Evolutionary conservation across 345 rosid genomes (phyloP), one percentile per base, ranked within the genome.

Genomic region (Arabidopsis arenosa): DNA sequence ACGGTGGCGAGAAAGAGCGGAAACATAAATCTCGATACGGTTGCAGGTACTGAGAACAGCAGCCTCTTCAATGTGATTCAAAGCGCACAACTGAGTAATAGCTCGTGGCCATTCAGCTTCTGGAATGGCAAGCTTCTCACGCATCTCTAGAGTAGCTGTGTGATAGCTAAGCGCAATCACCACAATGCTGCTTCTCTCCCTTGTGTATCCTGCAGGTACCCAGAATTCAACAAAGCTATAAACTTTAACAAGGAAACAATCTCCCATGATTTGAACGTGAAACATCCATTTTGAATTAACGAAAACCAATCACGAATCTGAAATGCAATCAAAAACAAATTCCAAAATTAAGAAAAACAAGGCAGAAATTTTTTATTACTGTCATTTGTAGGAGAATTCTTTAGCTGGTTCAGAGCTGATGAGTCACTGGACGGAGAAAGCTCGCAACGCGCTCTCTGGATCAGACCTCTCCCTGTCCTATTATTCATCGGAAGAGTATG

Each of bases 41-140:
- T 89, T 87, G 73, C 93, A 89, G 35, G 93, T 89, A 75, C 93
- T 89, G 59, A 89, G 91, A 5, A 89, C 91, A 60, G 91, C 91
- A 52, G 89, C 93, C 82, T 86, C 93, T 57, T 87, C 88, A 13
- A 93, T 91, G 63, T 93, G 98, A 82, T 93, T 93, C 83, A 93
- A 85, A 64, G 63, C 72, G 47, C 98, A 93, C 12, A 89, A 81
- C 75, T 91, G 93, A 37, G 76, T 86, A 9, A 85, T 86, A 52
- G 89, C 90, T 77, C 84, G 83, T 11, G 89, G 87, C 93, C 90
- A 89, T 76, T 89, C 93, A 57, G 91, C 88, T 75, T 86, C 91
- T 0, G 88, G 89, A 79, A 86, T 86, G 32, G 90, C 90, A 26
- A 89, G 85, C 75, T 86, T 89, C 77, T 89, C 91, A 21, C 88